Percentiles rank a stretch among this genome's conserved stretches.
Conservation (phyloP, 495 filamentous ascomycete genomes). For the Aspergillus panamensis region DNA sequence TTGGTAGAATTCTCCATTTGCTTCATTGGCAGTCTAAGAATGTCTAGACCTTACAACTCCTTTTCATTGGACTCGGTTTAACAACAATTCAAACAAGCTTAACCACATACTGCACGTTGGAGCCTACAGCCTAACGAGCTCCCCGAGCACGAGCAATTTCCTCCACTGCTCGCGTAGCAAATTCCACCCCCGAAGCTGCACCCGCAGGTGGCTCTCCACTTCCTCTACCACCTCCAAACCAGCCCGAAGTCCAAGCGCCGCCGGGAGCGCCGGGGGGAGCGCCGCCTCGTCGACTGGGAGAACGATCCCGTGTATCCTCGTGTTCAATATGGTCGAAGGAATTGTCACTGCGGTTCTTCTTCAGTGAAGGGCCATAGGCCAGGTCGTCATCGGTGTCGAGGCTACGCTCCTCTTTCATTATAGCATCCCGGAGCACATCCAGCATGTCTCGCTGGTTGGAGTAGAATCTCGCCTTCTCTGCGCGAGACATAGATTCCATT, state of each 20-base stretch:
- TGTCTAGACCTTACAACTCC: background rate
- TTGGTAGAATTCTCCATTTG: background rate
- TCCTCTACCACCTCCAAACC: conserved; percentile 35
- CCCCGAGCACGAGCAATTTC: conserved; percentile 21
- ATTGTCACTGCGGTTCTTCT: conserved; percentile 68
- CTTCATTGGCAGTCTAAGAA: background rate
- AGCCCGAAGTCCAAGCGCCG: conserved; percentile 32
- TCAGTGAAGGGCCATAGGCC: conserved; percentile 49
- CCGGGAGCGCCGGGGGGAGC: conserved; percentile 20
- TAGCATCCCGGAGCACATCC: conserved; percentile 63
- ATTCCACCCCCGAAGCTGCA: conserved; percentile 31
- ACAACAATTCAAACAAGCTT: background rate
- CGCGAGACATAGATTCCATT: conserved; percentile 50
- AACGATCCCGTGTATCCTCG: conserved; percentile 53
- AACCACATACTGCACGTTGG: background rate
- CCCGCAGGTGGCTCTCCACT: conserved; percentile 26
- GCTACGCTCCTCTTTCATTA: conserved; percentile 67
- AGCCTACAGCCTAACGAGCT: conserved; percentile 3
- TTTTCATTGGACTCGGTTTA: background rate
- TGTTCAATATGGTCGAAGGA: conserved; percentile 82
- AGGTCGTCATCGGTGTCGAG: conserved; percentile 46
- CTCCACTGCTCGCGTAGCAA: conserved; percentile 31
- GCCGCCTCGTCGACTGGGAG: conserved; percentile 12
- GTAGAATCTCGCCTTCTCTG: conserved; percentile 68
- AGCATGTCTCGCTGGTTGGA: conserved; percentile 70